Base-by-base conservation (phyloP, 352 stramenopile genomes). In the Globisporangium nunn region DNA sequence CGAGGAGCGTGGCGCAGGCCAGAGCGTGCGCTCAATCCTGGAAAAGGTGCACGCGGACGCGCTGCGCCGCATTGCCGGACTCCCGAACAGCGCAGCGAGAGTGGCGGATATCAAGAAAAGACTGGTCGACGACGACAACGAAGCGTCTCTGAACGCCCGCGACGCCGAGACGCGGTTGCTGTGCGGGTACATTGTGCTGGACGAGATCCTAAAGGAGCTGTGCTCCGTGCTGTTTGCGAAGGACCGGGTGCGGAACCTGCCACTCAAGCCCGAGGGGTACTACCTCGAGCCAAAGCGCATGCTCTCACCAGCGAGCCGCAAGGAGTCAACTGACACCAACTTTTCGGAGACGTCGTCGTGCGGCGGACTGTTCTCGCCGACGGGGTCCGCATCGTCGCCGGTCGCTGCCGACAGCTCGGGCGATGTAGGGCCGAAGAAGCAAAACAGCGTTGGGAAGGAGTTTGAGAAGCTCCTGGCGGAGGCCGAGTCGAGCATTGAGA, bases 191-290 rank as follows among this genome's bases (percentile, higher is more conserved):
- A 71, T 93, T 29, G 73, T 95, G 37, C 62, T 95, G 17, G 85
- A 95, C 50, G 85, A 95, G 57, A 78, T 95, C 35, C 59, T 95
- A 3, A 93, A 93, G 61, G 85, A 95, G 61, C 70, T 95, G 2
- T 91, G 84, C 50, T 90, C 82, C 10, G 70, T 89, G 55, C 63
- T 93, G 2, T 91, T 93, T 52, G 81, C 82, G 1, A 80, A 78
- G 29, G 82, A 92, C 39, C 79, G 79, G 23, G 75, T 91, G 29
- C 75, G 78, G 41, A 85, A 66, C 18, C 62, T 95, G 39, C 85
- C 85, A 6, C 65, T 93, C 33, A 88, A 90, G 56, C 82, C 85
- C 1, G 85, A 93, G 54, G 85, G 83, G 3, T 91, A 85, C 62
- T 95, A 93, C 68, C 70, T 93, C 37, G 77, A 87, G 59, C 72